Evolutionary conservation across 805 yeast genomes (phyloP), one percentile per base, ranked within the genome.

Genomic region (Candida sphagnicola): DNA sequence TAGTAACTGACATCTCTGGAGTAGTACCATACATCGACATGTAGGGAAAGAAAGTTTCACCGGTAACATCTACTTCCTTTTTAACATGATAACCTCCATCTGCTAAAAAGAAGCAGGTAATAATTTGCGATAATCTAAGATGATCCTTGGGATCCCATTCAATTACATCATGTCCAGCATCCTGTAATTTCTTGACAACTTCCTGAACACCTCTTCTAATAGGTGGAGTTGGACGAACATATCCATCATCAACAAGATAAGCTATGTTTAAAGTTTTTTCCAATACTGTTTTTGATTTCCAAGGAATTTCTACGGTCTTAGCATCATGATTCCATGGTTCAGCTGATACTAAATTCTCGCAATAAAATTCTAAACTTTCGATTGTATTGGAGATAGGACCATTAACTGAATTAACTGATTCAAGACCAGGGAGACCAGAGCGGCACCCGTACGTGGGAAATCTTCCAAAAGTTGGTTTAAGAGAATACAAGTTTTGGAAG

Each of bases 271-370:
- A 49, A 43, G 62, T 68, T 32, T 57, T 53, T 6, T 70, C 65
- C 28, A 65, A 38, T 18, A 51, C 53, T 0, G 51, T 50, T 1
- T 49, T 44, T 41, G 69, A 59, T n/a, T 33, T 33, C 44, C 44
- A 40, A n/a, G 77, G 72, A 16, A 79, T 53, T 19, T 78, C 76
- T n/a, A 67, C 50, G 29, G 63, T 58, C 45, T 68, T 73, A 2
- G 80, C 75, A 50, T 80, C 84, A 28, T 49, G 38, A 6, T 51
- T 39, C 77, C 80, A 72, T 6, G 78, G 74, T 41, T 70, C 56
- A 14, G 58, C 44, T 3, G 38, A 51, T 13, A 73, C 50, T 10
- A 77, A 54, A 1, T 61, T 45, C 37, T 67, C 59, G 28, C 65
- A 60, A 38, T 70, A 60, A 17, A 59, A 51, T 35, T 66, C 69